A percentile compares a stretch with the other conserved stretches of the same genome.
These are phyloP conservation scores for Lodderomyces parapsilosis DNA, from an alignment of 1,139 yeast species.

Conservation along the genomic window DNA sequence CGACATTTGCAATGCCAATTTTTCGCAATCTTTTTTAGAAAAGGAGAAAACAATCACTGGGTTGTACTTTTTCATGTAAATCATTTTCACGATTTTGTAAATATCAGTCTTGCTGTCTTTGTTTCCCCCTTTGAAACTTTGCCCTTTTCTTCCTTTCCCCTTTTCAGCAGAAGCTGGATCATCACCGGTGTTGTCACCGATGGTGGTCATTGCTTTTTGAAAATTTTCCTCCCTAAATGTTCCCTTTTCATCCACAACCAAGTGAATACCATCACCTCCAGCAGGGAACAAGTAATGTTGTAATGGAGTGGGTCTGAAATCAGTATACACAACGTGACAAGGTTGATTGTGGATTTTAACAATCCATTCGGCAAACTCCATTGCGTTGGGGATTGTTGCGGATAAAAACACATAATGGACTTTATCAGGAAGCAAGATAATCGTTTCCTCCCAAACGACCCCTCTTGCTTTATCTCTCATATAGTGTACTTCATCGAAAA, in stretches of 20 bases:
- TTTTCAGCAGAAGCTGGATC: slow-evolving; percentile 64
- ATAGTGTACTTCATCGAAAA: slow-evolving; percentile 94
- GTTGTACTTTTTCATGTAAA: slow-evolving; percentile 90
- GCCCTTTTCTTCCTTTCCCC: slow-evolving; percentile 72
- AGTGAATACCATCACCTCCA: slow-evolving; percentile 94
- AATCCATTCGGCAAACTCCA: slow-evolving; percentile 99
- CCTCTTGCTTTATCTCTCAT: slow-evolving; percentile 97
- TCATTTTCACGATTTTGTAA: slow-evolving; percentile 95
- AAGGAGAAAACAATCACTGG: slow-evolving; percentile 98
- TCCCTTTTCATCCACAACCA: slow-evolving; percentile 97
- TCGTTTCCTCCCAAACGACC: slow-evolving; percentile 99
- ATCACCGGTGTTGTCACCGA: slow-evolving; percentile 79
- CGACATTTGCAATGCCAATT: slow-evolving; percentile 90
- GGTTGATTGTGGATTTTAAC: slow-evolving; percentile 94
- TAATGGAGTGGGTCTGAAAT: slow-evolving; percentile 97
- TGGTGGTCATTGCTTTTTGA: slow-evolving; percentile 96
- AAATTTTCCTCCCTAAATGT: slow-evolving; percentile 95
- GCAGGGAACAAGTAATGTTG: slow-evolving; percentile 97
- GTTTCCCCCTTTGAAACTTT: slow-evolving; percentile 86
- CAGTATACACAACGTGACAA: slow-evolving; percentile 97
- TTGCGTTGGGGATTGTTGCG: slow-evolving; percentile 97
- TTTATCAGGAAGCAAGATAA: slow-evolving; percentile 91
- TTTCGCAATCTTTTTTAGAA: slow-evolving; percentile 94
- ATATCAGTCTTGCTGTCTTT: slow-evolving; percentile 87
- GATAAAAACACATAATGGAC: slow-evolving; percentile 85